These are phyloP conservation scores for Hygrocybe punicea DNA, from an alignment of 768 basidiomycete species.

Conservation along the genomic window DNA sequence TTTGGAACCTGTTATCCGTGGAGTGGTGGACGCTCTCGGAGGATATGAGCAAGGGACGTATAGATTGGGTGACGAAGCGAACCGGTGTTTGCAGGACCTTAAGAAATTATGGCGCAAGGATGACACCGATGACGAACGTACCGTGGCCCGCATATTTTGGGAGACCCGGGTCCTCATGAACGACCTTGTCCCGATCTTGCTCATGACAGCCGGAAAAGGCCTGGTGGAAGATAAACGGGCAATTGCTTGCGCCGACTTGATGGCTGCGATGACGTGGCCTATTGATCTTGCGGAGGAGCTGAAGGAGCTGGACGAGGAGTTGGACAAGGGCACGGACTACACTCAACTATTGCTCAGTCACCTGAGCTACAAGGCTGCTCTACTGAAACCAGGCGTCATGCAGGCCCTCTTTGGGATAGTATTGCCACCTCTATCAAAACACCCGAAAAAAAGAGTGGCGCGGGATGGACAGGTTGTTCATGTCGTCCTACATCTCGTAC, in stretches of 20 bases:
- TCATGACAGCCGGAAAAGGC: constrained; percentile 75
- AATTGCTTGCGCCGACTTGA: constrained; percentile 79
- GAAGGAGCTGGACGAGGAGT: constrained; percentile 82
- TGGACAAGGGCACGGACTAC: constrained; percentile 83
- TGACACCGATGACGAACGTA: constrained; percentile 94
- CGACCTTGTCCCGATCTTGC: constrained; percentile 83
- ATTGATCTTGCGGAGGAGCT: constrained; percentile 94
- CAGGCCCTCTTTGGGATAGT: constrained; percentile 71
- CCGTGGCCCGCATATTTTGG: constrained; percentile 90
- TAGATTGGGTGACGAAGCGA: constrained; percentile 76
- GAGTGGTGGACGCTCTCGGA: constrained; percentile 78
- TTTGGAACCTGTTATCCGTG: constrained; percentile 63
- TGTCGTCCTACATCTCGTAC: constrained; percentile 81
- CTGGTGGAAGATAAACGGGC: constrained; percentile 79
- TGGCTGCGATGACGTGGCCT: constrained; percentile 99
- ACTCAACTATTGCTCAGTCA: constrained; percentile 79
- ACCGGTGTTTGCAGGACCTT: constrained; percentile 85
- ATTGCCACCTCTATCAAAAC: constrained; percentile 74
- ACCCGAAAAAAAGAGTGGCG: constrained; percentile 62
- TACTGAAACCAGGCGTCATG: constrained; percentile 66
- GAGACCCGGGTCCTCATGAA: constrained; percentile 81
- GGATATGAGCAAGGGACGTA: constrained; percentile 67
- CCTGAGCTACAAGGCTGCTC: constrained; percentile 81
- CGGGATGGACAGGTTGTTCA: constrained; percentile 85
- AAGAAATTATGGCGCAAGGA: constrained; percentile 96